Evolutionary conservation across 2,329 filamentous ascomycete genomes (phyloP).

Genomic region (Alternaria arbusti): DNA sequence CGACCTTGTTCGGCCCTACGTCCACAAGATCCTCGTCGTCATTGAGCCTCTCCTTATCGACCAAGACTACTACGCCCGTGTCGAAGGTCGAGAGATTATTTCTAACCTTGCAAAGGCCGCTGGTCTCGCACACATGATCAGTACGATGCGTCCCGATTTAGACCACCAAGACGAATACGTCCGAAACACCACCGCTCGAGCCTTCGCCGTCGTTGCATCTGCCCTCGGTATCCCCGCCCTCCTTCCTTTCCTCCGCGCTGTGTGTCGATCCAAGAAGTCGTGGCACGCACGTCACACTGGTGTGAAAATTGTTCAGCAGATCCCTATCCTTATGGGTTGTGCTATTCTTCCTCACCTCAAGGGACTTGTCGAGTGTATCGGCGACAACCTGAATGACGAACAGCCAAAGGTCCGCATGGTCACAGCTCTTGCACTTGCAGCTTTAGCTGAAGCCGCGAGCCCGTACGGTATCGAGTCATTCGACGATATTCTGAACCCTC

Average conservation of each 20-base stretch:
- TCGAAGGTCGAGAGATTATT: slow-evolving; percentile 98
- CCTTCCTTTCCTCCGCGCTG: slow-evolving; percentile 90
- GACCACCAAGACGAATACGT: slow-evolving; percentile 99
- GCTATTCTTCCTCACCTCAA: slow-evolving; percentile 95
- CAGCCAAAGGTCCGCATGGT: slow-evolving; percentile 98
- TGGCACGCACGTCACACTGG: slow-evolving; percentile 98
- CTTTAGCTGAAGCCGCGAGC: slow-evolving; percentile 92
- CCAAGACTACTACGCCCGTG: slow-evolving; percentile 98
- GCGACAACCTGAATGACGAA: slow-evolving; percentile 93
- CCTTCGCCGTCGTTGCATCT: slow-evolving; percentile 95
- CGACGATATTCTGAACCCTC: slow-evolving; percentile 93
- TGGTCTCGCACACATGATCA: slow-evolving; percentile 98
- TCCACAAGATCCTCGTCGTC: slow-evolving; percentile 97
- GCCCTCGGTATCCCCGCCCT: slow-evolving; percentile 94
- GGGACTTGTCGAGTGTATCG: slow-evolving; percentile 94
- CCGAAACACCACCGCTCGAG: slow-evolving; percentile 93
- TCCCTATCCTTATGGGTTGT: slow-evolving; percentile 98
- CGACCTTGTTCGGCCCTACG: slow-evolving; percentile 92
- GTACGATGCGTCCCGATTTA: slow-evolving; percentile 98
- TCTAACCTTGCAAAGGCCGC: slow-evolving; percentile 97
- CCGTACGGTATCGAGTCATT: slow-evolving; percentile 99
- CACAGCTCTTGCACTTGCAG: slow-evolving; percentile 91
- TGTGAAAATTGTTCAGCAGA: slow-evolving; percentile 99
- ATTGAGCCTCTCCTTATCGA: slow-evolving; percentile 99
- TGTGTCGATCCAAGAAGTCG: slow-evolving; percentile 97